Base-by-base conservation (phyloP, 2,329 filamentous ascomycete genomes). In the Chaetoscypha palmicola region DNA sequence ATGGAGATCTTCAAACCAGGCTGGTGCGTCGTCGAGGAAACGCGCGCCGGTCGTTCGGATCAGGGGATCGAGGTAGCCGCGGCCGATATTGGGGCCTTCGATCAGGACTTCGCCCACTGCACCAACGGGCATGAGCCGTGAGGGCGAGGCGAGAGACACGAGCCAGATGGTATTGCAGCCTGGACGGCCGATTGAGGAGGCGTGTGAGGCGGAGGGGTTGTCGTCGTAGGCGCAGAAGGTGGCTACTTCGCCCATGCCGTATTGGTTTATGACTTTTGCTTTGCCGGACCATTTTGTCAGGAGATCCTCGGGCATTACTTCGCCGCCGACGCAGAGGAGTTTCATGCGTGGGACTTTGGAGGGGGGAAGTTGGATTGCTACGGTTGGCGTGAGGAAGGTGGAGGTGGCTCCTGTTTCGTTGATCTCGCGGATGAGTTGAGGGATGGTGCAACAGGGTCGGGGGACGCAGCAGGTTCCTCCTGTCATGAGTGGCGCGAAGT, bases 241-340 rank as follows among this genome's bases (percentile, higher is more conserved):
- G 11, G 34, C 34, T 9, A 37, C 34, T 23, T 37, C 34, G 12
- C 34, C 34, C 34, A 37, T 37, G 17, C 34, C 34, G 19, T 37
- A 37, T 37, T 37, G 34, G 34, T 37, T 37, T 11, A 37, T n/a
- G 19, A 37, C 12, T 22, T 37, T 37, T 12, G 34, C 34, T 12
- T 37, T 21, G 11, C 17, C 17, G 23, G 34, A 21, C 34, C 34
- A 37, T 37, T 37, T 37, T 4, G 21, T 37, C 9, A 37, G 19
- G 16, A 37, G 34, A n/a, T 22, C 34, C 11, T 21, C 17, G 34
- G 16, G 23, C 34, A 37, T 37, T 2, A 16, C 20, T 22, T 37
- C 34, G 17, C 34, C 34, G 11, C 34, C 34, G 4, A 37, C 17
- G 21, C 8, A 37, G 17, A 37, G 7, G 21, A 37, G 34, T 11